phyloP scores from a whole-genome alignment of 176 grass and related monocot genomes.

The Oryza meridionalis region DNA sequence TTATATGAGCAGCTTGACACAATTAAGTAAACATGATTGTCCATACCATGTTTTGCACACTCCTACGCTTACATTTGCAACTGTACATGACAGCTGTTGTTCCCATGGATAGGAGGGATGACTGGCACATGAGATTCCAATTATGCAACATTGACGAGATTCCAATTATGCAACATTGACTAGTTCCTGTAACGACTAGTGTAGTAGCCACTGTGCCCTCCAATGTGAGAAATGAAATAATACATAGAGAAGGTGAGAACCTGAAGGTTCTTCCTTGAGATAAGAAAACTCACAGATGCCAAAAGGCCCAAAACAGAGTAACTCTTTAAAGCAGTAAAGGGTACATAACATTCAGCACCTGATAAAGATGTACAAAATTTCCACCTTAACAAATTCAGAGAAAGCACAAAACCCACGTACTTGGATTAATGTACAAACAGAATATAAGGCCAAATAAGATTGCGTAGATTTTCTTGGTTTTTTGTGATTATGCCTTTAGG shows the following conservation, averaged over 20 bases:
- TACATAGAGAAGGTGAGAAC: conserved; percentile 58
- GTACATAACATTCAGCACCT: conserved; percentile 69
- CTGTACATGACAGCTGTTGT: conserved; percentile 46
- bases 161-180: conserved; percentile 54
- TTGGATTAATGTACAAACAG: conserved; percentile 35
- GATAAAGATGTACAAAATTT: conserved; percentile 57
- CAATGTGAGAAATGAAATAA: conserved; percentile 70
- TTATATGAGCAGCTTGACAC: conserved; percentile 52
- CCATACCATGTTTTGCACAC: conserved; percentile 63
- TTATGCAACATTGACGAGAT: conserved; percentile 45
- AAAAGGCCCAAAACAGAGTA: conserved; percentile 69
- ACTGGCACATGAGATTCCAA: conserved; percentile 42
- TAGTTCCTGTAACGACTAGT: conserved; percentile 68
- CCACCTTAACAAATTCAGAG: conserved; percentile 55
- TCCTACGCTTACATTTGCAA: conserved; percentile 61
- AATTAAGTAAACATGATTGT: conserved; percentile 56
- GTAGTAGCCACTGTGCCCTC: conserved; percentile 45
- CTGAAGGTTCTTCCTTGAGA: conserved; percentile 56
- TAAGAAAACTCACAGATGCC: conserved; percentile 69
- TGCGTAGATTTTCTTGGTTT: not conserved
- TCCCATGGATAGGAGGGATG: conserved; percentile 44
- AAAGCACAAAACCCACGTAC: conserved; percentile 21
- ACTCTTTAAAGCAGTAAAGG: conserved; percentile 73
- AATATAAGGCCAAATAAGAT: conserved; percentile 18
- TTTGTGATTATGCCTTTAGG: conserved; percentile 12